phyloP scores from a whole-genome alignment of 139 green algal genomes.

The Chlamydomonas sp. region DNA sequence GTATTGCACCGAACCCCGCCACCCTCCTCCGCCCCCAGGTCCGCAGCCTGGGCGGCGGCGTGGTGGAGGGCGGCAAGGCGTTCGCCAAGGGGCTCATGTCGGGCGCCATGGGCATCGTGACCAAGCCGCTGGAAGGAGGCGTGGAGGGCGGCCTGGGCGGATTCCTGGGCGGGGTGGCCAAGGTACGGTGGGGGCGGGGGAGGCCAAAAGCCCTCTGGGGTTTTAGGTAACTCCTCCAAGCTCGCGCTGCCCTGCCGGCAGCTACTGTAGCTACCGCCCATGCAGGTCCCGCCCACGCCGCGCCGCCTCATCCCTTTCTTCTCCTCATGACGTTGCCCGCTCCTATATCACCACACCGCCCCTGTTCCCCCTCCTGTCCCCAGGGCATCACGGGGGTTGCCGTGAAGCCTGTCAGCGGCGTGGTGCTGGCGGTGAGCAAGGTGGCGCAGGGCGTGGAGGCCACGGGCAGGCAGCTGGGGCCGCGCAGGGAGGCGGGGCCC shows the following conservation, averaged over 20 bases:
- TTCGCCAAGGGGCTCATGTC: conserved; percentile 75
- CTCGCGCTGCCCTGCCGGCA: too few species aligned
- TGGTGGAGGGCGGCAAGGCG: conserved; percentile 80
- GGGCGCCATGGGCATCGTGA: conserved; percentile 84
- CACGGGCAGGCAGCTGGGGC: conserved; percentile 33
- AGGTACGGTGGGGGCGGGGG: conserved; percentile 45
- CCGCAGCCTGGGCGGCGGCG: conserved; percentile 66
- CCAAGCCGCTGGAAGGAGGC: conserved; percentile 86
- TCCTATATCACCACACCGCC: too few species aligned
- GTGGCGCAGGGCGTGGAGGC: conserved; percentile 81
- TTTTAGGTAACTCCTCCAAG: too few species aligned
- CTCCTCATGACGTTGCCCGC: background rate
- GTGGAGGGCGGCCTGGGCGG: conserved; percentile 73
- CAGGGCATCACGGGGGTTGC: conserved; percentile 84
- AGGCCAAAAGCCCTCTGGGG: too few species aligned
- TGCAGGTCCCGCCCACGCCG: too few species aligned
- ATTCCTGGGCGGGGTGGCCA: conserved; percentile 61
- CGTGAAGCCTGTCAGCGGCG: conserved; percentile 80
- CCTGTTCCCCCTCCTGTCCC: background rate
- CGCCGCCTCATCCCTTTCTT: background rate
- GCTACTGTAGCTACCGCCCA: too few species aligned
- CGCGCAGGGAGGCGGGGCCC: conserved; percentile 7
- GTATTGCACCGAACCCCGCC: background rate
- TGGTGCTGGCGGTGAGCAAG: conserved; percentile 77
- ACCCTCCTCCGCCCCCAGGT: background rate